Evolutionary conservation across 352 stramenopile species (phyloP).

Genomic region (Pythium phragmiticola): DNA sequence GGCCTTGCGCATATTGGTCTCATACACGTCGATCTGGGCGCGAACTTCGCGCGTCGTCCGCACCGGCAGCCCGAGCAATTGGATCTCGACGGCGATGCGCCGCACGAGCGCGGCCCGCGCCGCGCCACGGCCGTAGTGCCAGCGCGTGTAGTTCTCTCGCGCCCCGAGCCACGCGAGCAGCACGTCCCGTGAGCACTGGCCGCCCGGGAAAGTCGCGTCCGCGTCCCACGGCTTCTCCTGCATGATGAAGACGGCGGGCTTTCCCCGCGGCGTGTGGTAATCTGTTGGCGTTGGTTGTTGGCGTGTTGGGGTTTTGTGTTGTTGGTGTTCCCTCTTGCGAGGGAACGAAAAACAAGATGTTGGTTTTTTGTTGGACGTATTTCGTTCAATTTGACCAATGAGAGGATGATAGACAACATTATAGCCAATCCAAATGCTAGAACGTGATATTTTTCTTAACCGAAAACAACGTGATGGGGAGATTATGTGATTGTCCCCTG

Average conservation of each 20-base stretch:
- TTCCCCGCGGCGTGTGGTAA: not conserved
- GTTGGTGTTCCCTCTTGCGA: not conserved
- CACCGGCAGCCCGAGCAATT: not conserved
- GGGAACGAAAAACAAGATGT: not conserved
- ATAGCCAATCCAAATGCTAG: not conserved
- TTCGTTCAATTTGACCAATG: not conserved
- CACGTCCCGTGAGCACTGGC: constrained; percentile 4
- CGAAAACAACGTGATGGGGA: not conserved
- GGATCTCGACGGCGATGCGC: not conserved
- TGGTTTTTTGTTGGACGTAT: not conserved
- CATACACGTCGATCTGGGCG: not conserved
- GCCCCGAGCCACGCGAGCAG: constrained; percentile 5
- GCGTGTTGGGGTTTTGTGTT: not conserved
- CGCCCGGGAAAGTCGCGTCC: not conserved
- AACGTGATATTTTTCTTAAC: not conserved
- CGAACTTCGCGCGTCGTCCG: not conserved
- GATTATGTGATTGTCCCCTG: not conserved
- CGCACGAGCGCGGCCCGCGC: not conserved
- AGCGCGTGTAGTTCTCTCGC: constrained; percentile 3
- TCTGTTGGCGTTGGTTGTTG: not conserved
- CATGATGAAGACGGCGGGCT: not conserved
- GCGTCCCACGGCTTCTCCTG: constrained; percentile 8
- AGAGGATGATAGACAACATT: not conserved
- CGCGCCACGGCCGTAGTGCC: constrained; percentile 1
- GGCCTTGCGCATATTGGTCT: not conserved